These are phyloP conservation scores for Silybum marianum DNA, from an alignment of 129 eudicot genomes.

Conservation along the genomic window DNA sequence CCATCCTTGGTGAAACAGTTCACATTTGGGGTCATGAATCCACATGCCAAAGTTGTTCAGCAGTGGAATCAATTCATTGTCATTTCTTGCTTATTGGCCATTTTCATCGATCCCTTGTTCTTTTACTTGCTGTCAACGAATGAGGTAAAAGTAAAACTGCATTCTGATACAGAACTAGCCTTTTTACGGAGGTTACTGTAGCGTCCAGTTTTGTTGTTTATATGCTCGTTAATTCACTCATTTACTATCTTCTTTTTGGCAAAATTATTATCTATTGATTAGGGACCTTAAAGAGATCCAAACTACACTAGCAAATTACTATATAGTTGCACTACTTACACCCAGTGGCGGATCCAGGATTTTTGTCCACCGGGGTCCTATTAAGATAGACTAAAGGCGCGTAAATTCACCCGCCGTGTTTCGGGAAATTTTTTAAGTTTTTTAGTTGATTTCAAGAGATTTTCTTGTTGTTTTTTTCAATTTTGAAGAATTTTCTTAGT, in stretches of 20 bases:
- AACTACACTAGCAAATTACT: too few relatives aligned
- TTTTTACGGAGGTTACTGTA: background rate
- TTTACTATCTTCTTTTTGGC: background rate
- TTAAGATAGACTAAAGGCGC: too few relatives aligned
- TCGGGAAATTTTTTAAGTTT: too few relatives aligned
- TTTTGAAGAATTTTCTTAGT: too few relatives aligned
- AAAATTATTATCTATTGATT: too few relatives aligned
- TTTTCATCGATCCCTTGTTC: constrained; percentile 83
- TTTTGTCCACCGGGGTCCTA: too few relatives aligned
- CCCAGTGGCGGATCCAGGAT: too few relatives aligned
- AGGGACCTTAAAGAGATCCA: too few relatives aligned
- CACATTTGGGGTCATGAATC: constrained; percentile 70
- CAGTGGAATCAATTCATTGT: constrained; percentile 77
- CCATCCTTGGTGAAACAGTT: constrained; percentile 42
- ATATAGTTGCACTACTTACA: too few relatives aligned
- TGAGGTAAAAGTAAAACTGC: constrained; percentile 52
- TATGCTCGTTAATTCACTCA: background rate
- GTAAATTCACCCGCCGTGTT: too few relatives aligned
- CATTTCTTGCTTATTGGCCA: constrained; percentile 59
- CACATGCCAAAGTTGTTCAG: constrained; percentile 70
- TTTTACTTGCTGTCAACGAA: constrained; percentile 53
- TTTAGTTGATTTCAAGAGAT: too few relatives aligned
- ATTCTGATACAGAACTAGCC: background rate
- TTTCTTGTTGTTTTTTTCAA: too few relatives aligned
- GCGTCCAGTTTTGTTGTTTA: background rate